Base-by-base conservation (phyloP, 1,284 basidiomycete genomes). In the Pulveroboletus ridleyi region DNA sequence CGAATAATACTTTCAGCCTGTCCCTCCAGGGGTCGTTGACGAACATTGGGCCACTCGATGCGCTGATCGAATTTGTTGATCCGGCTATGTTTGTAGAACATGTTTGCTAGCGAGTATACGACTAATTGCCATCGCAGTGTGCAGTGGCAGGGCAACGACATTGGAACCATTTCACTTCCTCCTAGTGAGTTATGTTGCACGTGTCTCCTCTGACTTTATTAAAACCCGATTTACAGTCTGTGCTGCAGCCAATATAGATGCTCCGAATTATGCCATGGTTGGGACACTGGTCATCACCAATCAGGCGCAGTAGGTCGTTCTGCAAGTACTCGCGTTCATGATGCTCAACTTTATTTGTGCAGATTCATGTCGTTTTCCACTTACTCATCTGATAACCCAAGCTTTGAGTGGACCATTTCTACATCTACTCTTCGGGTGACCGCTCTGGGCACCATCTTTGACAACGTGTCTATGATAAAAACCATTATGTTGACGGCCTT, bases 381-480 rank as follows among this genome's bases (percentile, higher is more conserved):
- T 3, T 89, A 83, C 76, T 76, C 93, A 64, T 79, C 94, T 50
- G 89, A 92, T 71, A 88, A 88, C 66, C 82, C 84, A 17, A 80
- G 76, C 62, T 94, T 94, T 72, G 82, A 84, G 14, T 94, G 92
- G 91, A 89, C 83, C 5, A 88, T 94, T 57, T 87, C 86, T 22
- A 89, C 90, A 1, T 68, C 82, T 50, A 84, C 81, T 46, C 82
- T 94, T 58, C 84, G 86, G 46, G 79, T 94, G 17, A 84, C 82
- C 6, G 89, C 92, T 6, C 81, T 93, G 3, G 87, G 88, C 18
- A 91, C 89, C 44, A 84, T 87, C 68, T 93, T 93, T 70, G 86
- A 89, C 68, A 83, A 86, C 59, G 86, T 93, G 39, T 80, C 82
- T 1, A 81, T 94, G 61, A 83, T 80, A 57, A 93, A 94, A 78